Conservation (phyloP, 768 basidiomycete genomes). For the Termitomyces bulborhizus region DNA sequence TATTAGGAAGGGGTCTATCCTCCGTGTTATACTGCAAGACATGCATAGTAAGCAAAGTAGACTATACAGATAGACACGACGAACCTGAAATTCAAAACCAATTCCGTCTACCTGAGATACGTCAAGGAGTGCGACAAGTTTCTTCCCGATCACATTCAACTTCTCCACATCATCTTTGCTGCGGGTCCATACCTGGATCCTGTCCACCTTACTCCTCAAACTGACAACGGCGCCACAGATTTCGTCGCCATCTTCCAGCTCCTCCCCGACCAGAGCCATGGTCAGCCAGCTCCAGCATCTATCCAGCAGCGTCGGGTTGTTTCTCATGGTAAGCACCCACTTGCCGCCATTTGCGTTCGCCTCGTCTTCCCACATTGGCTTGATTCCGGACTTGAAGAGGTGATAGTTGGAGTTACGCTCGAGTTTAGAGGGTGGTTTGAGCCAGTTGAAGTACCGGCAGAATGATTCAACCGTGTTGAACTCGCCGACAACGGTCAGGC, state of each 20-base stretch:
- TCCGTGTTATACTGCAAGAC: slow-evolving; percentile 73
- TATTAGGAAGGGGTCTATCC: slow-evolving; percentile 73
- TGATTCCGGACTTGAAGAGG: slow-evolving; percentile 90
- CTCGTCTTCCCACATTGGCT: slow-evolving; percentile 96
- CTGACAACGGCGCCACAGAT: slow-evolving; percentile 88
- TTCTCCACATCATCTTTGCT: slow-evolving; percentile 80
- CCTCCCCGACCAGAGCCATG: slow-evolving; percentile 88
- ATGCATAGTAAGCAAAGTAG: neutral
- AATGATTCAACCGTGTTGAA: slow-evolving; percentile 88
- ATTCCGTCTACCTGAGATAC: slow-evolving; percentile 80
- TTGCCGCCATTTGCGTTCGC: slow-evolving; percentile 91
- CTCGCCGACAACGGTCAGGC: slow-evolving; percentile 79
- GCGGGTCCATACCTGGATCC: slow-evolving; percentile 90
- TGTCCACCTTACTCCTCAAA: slow-evolving; percentile 77
- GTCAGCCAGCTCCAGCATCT: slow-evolving; percentile 87
- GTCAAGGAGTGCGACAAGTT: slow-evolving; percentile 76
- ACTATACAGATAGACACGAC: slow-evolving; percentile 13
- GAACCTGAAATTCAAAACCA: slow-evolving; percentile 86
- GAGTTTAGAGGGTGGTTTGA: slow-evolving; percentile 83
- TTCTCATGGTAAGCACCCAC: slow-evolving; percentile 93
- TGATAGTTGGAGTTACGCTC: slow-evolving; percentile 93
- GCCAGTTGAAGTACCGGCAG: slow-evolving; percentile 92
- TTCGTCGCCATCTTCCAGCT: slow-evolving; percentile 64
- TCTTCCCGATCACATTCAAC: slow-evolving; percentile 80
- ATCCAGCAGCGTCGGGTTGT: slow-evolving; percentile 72